Evolutionary conservation across 2,329 filamentous ascomycete species (phyloP).

Genomic region (Penicillium sp.): DNA sequence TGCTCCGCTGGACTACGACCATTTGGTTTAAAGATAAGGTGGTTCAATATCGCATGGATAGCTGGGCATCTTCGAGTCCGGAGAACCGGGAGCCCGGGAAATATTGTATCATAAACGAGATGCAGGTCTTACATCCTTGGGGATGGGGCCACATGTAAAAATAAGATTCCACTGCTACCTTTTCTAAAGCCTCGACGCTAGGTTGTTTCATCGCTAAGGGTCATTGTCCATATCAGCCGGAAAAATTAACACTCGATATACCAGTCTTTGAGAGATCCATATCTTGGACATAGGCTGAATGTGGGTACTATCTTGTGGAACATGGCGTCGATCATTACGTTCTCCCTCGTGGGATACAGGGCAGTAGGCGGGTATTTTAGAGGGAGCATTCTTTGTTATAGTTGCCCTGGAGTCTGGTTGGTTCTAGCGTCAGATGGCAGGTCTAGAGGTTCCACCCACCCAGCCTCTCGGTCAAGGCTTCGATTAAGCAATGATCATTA

Average conservation of each 20-base stretch:
- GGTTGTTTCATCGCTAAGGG: neutral
- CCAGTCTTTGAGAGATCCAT: too few relatives aligned
- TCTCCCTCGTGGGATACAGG: neutral
- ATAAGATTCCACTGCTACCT: neutral
- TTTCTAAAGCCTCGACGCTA: neutral
- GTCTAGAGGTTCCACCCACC: neutral
- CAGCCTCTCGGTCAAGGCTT: neutral
- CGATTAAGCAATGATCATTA: neutral
- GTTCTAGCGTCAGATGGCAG: neutral
- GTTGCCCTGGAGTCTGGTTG: neutral
- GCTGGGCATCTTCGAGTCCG: slow-evolving; percentile 26
- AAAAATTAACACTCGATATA: neutral
- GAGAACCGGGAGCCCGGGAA: slow-evolving; percentile 14
- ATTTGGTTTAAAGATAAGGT: slow-evolving; percentile 28
- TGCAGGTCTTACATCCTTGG: slow-evolving; percentile 21
- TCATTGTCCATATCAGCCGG: too few relatives aligned
- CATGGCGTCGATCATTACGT: neutral
- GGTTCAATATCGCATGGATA: slow-evolving; percentile 37
- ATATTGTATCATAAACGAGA: slow-evolving; percentile 24
- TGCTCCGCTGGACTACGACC: slow-evolving; percentile 48
- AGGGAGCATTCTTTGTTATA: neutral
- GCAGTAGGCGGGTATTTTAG: neutral
- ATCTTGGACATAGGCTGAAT: neutral
- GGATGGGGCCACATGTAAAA: slow-evolving; percentile 22
- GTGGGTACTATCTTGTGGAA: neutral